Evolutionary conservation across 164 flowering plant species (phyloP), one percentile per base, ranked within the genome.

Genomic region (Hamamelis virginiana): DNA sequence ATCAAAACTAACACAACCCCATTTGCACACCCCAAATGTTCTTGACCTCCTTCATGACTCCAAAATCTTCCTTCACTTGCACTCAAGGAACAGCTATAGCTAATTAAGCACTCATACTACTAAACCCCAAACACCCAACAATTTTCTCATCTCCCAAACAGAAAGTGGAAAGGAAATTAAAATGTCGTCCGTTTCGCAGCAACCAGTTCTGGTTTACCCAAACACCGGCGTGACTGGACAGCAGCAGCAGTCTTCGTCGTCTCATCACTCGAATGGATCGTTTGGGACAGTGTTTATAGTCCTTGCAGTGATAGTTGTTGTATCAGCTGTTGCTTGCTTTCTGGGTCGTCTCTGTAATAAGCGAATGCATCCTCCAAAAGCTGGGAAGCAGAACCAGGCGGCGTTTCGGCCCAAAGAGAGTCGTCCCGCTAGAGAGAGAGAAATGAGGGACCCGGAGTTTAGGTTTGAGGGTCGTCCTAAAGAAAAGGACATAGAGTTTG

Each of bases 251-350:
- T 18, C 73, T 21, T 68, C 77, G 8, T 59, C 70, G 6, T 62
- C 80, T 0, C 71, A 69, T 59, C 90, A 83, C 77, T 82, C 89
- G 0, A 74, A 82, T 62, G 93, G 93, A 15, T 87, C 95, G 0
- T 94, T 90, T 53, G 94, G 91, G 59, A 82, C 90, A 0, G 97
- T 94, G 8, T 90, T 91, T 56, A 84, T 83, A 9, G 93, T 89
- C 43, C 72, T 94, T 62, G 87, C 92, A 16, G 83, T 88, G 9
- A 89, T 91, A 38, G 66, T 85, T 11, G 95, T 85, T 13, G 64
- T 94, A 11, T 81, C 92, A 8, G 90, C 80, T 26, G 46, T 87
- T 28, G 91, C 96, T 48, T 90, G 96, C 76, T 77, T 75, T 56
- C 72, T 94, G 41, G 93, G 95, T 12, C 77, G 91, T 38, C 57